Evolutionary conservation across 768 basidiomycete species (phyloP).

Genomic region (Phylloporus rhodoxanthus): DNA sequence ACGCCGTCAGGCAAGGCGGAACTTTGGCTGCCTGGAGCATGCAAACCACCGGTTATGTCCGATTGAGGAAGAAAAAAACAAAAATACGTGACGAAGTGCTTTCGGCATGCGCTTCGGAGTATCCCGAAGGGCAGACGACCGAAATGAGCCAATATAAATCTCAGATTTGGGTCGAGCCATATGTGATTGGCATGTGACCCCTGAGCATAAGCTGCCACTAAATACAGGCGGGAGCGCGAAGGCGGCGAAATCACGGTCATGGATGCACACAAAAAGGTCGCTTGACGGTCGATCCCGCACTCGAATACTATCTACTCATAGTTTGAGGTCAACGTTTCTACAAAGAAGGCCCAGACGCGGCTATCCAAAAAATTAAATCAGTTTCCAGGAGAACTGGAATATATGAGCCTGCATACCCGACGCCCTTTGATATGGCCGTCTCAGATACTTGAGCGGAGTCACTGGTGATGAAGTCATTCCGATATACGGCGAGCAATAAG

Average conservation of each 20-base stretch:
- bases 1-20: conserved; percentile 16
- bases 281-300: neutral
- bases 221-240: neutral
- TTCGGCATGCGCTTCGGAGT: conserved; percentile 16
- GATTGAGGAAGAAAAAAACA: conserved; percentile 4
- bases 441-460: neutral
- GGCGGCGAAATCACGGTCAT: neutral
- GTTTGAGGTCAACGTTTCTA: too few species aligned
- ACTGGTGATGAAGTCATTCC: neutral
- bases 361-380: neutral
- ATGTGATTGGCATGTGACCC: too few species aligned
- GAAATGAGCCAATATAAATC: conserved; percentile 23
- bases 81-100: conserved; percentile 16
- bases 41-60: conserved; percentile 11
- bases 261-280: neutral
- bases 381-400: conserved; percentile 6
- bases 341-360: neutral
- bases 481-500: neutral
- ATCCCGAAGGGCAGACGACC: conserved; percentile 19
- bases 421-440: conserved; percentile 2
- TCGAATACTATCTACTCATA: too few species aligned
- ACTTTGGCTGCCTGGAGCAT: neutral
- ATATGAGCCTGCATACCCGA: conserved; percentile 1
- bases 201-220: conserved; percentile 12
- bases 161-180: conserved; percentile 23